phyloP scores from a whole-genome alignment of 2,329 filamentous ascomycete species.

The Onygena corvina region DNA sequence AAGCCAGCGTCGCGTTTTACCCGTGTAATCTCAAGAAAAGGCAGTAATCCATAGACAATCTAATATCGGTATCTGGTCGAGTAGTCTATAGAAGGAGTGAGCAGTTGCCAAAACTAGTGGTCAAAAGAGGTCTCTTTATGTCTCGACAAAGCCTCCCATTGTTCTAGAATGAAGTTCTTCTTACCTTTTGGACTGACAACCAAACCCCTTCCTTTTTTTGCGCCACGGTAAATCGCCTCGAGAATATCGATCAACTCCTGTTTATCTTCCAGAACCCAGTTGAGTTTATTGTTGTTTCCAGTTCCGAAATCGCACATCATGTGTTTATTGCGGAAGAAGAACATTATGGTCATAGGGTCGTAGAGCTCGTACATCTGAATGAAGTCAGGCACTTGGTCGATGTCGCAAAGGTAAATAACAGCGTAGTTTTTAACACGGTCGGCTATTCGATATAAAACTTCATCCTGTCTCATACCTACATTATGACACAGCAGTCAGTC shows the following conservation, averaged over 20 bases:
- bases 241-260: slow-evolving; percentile 98
- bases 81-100: slow-evolving; percentile 36
- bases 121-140: background rate
- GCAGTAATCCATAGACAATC: background rate
- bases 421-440: slow-evolving; percentile 68
- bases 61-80: slow-evolving; percentile 59
- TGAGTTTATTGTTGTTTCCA: slow-evolving; percentile 97
- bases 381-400: slow-evolving; percentile 77
- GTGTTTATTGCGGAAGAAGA: slow-evolving; percentile 96
- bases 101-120: too few species aligned
- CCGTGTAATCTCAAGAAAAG: background rate
- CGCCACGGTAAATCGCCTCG: slow-evolving; percentile 95
- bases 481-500: background rate
- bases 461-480: slow-evolving; percentile 62
- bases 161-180: too few species aligned
- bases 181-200: slow-evolving; percentile 86
- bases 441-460: slow-evolving; percentile 88
- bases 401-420: slow-evolving; percentile 82
- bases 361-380: slow-evolving; percentile 92
- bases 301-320: slow-evolving; percentile 93
- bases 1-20: too few species aligned
- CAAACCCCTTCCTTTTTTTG: slow-evolving; percentile 92
- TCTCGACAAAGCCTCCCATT: background rate
- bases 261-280: slow-evolving; percentile 94
- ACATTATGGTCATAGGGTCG: slow-evolving; percentile 91